Evolutionary conservation across 768 basidiomycete species (phyloP), one percentile per base, ranked within the genome.

Genomic region (Daedaleopsis sinensis): DNA sequence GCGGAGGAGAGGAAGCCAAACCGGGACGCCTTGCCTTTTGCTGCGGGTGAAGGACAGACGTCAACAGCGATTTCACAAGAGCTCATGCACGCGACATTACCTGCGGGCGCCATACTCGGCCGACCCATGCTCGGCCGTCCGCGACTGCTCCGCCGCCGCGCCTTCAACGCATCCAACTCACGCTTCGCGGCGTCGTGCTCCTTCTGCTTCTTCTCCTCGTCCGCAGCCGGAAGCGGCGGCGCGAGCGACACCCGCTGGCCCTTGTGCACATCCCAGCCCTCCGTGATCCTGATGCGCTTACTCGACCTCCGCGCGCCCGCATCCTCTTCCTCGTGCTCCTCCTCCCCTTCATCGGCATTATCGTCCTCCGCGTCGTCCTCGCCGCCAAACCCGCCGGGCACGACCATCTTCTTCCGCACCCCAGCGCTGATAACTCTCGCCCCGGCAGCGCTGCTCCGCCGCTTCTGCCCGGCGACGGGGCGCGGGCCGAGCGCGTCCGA

Each of bases 1-100:
- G 91, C 86, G 21, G 80, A 77, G 9, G 86, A 80, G 7, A 93
- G 72, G 76, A 93, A 90, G 1, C 89, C 91, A 59, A 90, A 85
- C 39, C 84, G 82, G 5, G 84, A 78, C 1, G 84, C 75, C 65
- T 84, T 84, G 23, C 65, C 76, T 69, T 78, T 79, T 53, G 68
- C 74, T 78, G 66, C 63, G 57, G 10, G 11, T 11, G 54, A 24
- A 58, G 5, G 73, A 55, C 48, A 52, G 42, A 19, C 38, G 16
- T 62, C 37, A 57, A 54, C 23, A 38, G 27, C 8, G 1, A 13
- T 54, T 52, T 15, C 56, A 56, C 8, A 65, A 32, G 16, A 15
- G 52, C 55, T 47, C 23, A 37, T 23, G 24, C 19, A 60, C 27
- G 57, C 38, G 56, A 9, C 71, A 81, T 74, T 67, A 85, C 82